Evolutionary conservation across 1,284 basidiomycete species (phyloP).

Genomic region (Puccinia hordei): DNA sequence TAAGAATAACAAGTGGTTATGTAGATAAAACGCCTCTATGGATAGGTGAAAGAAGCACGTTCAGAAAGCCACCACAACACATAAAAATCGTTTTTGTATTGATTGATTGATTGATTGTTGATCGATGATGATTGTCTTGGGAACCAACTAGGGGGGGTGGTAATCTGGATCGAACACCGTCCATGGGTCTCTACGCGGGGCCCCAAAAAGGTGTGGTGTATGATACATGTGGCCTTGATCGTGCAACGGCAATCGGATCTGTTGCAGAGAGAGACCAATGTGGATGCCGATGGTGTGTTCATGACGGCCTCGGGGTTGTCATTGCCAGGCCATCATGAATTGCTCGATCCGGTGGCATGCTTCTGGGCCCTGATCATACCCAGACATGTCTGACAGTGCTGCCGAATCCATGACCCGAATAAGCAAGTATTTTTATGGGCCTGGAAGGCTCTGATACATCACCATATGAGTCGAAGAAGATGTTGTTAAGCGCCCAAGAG

Average conservation of each 20-base stretch:
- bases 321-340: slow-evolving; percentile 23
- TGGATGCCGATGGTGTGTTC: not conserved
- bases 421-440: slow-evolving; percentile 11
- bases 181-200: not conserved
- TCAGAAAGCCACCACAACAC: too few relatives aligned
- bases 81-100: too few relatives aligned
- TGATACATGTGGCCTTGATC: not conserved
- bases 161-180: not conserved
- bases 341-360: not conserved
- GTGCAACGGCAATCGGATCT: not conserved
- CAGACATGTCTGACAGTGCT: too few relatives aligned
- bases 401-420: slow-evolving; percentile 2
- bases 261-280: not conserved
- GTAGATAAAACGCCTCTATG: too few relatives aligned
- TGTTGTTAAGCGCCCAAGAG: not conserved
- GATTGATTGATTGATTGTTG: too few relatives aligned
- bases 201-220: not conserved
- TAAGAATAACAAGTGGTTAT: too few relatives aligned
- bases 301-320: not conserved
- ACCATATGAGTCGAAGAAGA: too few relatives aligned
- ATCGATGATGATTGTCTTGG: too few relatives aligned
- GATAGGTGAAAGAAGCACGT: too few relatives aligned
- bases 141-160: too few relatives aligned
- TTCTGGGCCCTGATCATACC: not conserved
- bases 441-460: not conserved